Evolutionary conservation across 768 basidiomycete species (phyloP).

Genomic region (Cyathus striatus): DNA sequence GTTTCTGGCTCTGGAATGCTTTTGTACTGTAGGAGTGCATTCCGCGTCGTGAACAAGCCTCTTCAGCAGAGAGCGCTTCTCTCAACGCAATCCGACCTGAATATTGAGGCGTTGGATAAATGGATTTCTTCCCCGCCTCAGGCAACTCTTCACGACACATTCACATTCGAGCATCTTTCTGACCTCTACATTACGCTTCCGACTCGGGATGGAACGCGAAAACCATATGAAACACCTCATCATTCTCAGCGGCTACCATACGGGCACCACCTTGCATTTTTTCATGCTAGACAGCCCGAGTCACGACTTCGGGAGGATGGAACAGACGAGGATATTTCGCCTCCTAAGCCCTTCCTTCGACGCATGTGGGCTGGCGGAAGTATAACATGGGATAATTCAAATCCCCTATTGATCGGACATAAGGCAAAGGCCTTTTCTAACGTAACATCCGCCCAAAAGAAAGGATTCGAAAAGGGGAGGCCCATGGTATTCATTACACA

Average conservation of each 20-base stretch:
- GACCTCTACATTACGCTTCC: constrained; percentile 69
- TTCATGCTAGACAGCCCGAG: constrained; percentile 63
- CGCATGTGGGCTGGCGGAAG: constrained; percentile 82
- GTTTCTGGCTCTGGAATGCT: too few relatives aligned
- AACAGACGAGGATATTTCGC: constrained; percentile 67
- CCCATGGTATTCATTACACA: constrained; percentile 80
- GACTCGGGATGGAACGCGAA: constrained; percentile 57
- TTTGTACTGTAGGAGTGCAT: too few relatives aligned
- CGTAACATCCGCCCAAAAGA: constrained; percentile 52
- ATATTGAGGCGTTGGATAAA: constrained; percentile 32
- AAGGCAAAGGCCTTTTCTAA: constrained; percentile 42
- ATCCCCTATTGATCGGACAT: constrained; percentile 49
- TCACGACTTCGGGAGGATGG: constrained; percentile 55
- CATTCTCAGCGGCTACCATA: constrained; percentile 39
- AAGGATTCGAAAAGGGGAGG: constrained; percentile 54
- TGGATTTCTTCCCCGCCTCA: constrained; percentile 51
- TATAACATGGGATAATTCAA: constrained; percentile 52
- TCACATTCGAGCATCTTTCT: constrained; percentile 52
- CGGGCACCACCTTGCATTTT: constrained; percentile 73
- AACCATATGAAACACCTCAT: constrained; percentile 35
- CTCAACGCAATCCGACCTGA: neutral
- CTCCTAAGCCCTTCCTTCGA: constrained; percentile 66
- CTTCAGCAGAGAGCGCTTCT: too few relatives aligned
- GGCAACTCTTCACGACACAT: constrained; percentile 40
- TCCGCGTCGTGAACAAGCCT: too few relatives aligned